Conservation (phyloP, 225 moss, liverwort and hornwort genomes). For the Asterella californica region DNA sequence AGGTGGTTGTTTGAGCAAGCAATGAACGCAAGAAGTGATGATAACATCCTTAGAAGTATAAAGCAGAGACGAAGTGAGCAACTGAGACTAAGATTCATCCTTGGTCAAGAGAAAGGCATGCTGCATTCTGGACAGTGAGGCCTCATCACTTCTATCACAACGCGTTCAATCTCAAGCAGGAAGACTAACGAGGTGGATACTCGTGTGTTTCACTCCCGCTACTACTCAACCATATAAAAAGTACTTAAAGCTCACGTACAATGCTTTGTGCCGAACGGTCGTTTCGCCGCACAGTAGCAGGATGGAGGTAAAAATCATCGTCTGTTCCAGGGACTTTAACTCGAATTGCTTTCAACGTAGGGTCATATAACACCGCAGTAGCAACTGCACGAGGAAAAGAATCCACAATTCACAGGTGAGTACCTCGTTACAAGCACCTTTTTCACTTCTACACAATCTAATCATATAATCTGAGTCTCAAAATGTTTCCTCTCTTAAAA, state of each 20-base stretch:
- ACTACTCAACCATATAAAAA: too few relatives aligned
- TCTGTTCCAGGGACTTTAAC: constrained; percentile 85
- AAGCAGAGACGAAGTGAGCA: too few relatives aligned
- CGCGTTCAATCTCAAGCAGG: too few relatives aligned
- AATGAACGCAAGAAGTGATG: too few relatives aligned
- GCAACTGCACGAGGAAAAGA: constrained; percentile 50
- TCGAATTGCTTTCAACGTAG: constrained; percentile 61
- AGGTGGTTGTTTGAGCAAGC: too few relatives aligned
- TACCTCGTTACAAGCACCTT: too few relatives aligned
- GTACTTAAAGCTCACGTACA: constrained; percentile 36
- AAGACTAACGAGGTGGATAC: too few relatives aligned
- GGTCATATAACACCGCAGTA: constrained; percentile 81
- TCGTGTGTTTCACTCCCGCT: too few relatives aligned
- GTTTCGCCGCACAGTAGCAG: constrained; percentile 92
- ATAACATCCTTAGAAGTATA: too few relatives aligned
- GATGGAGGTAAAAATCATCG: constrained; percentile 82
- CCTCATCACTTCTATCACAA: background rate
- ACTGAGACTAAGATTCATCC: too few relatives aligned
- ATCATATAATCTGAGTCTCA: too few relatives aligned
- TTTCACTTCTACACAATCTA: background rate
- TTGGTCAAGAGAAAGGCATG: too few relatives aligned
- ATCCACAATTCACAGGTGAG: background rate
- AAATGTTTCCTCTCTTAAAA: background rate
- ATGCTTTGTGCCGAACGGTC: constrained; percentile 94
- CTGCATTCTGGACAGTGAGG: background rate